Base-by-base conservation (phyloP, 2,329 filamentous ascomycete species). In the Talaromyces islandicus region DNA sequence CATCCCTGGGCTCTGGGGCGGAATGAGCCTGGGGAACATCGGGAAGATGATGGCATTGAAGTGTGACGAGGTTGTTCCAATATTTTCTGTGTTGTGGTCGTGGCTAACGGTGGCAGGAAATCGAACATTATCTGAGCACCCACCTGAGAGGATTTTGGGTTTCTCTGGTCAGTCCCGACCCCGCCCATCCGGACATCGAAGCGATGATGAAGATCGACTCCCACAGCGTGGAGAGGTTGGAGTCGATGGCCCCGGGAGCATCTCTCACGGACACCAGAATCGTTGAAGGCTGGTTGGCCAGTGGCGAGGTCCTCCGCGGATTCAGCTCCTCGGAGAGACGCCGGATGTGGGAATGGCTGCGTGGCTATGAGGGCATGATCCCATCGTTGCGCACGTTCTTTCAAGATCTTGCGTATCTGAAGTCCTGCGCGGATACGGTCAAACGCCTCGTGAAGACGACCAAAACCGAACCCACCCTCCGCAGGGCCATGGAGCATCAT, bases 71-170 rank as follows among this genome's bases (percentile, higher is more conserved):
- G 70, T 75, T 65, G 67, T 67, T 62, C 35, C 56, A 63, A n/a
- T 53, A 53, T n/a, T 14, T 46, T 11, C 38, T 54, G 46, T 54
- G 52, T 43, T 38, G 32, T 43, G 30, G 29, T 53, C 57, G 43
- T 48, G 50, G 41, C 60, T 66, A 56, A 63, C 55, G 55, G 53
- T 64, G 38, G 60, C 62, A 75, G 67, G 64, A 73, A 64, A 64
- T 72, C 54, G 64, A 72, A 53, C 62, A 65, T 61, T 74, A 72
- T 61, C 66, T 75, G 41, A 55, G 63, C 11, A 21, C n/a, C 51
- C 56, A 74, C 60, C 69, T 74, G 51, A 65, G 68, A 61, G 60
- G 69, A 51, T 72, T 75, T 64, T 77, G 64, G 68, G 65, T 59
- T 30, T 60, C 66, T 48, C 66, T 75, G 43, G 68, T 75, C 50